phyloP scores from a whole-genome alignment of 768 basidiomycete genomes.

The Exsudoporus frostii region DNA sequence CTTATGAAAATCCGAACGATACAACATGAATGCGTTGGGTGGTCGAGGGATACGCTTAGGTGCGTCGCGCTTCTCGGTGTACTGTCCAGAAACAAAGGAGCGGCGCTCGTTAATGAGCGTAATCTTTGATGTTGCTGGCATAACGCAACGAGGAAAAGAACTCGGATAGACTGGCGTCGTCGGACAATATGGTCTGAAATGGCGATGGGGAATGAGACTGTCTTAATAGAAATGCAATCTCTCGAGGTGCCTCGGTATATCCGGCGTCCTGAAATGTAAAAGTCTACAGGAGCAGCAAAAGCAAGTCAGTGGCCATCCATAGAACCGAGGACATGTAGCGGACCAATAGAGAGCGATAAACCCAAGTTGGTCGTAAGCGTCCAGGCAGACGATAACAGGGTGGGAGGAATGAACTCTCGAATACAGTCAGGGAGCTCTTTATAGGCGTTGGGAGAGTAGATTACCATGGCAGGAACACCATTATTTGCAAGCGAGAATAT shows the following conservation, averaged over 20 bases:
- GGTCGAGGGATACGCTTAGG: slow-evolving; percentile 43
- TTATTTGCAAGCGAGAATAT: slow-evolving; percentile 4
- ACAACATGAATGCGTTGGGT: slow-evolving; percentile 58
- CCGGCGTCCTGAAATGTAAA: not conserved
- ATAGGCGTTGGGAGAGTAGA: slow-evolving; percentile 7
- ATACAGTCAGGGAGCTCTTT: slow-evolving; percentile 5
- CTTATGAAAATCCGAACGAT: slow-evolving; percentile 50
- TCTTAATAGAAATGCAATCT: not conserved
- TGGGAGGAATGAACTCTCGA: not conserved
- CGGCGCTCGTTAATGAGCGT: not conserved
- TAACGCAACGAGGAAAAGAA: not conserved
- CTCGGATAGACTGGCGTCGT: not conserved
- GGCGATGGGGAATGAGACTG: not conserved
- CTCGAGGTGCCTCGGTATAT: not conserved
- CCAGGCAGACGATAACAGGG: slow-evolving; percentile 8
- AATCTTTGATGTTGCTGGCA: slow-evolving; percentile 8
- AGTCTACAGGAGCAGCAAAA: not conserved
- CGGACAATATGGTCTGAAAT: not conserved
- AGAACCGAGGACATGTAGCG: not conserved
- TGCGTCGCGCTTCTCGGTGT: not conserved
- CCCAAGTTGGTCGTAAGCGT: slow-evolving; percentile 5
- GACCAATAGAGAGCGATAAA: slow-evolving; percentile 8
- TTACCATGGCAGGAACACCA: not conserved
- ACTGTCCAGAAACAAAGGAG: slow-evolving; percentile 2
- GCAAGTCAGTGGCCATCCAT: not conserved